phyloP scores from a whole-genome alignment of 345 rosid genomes.

The Nasturtium officinale region DNA sequence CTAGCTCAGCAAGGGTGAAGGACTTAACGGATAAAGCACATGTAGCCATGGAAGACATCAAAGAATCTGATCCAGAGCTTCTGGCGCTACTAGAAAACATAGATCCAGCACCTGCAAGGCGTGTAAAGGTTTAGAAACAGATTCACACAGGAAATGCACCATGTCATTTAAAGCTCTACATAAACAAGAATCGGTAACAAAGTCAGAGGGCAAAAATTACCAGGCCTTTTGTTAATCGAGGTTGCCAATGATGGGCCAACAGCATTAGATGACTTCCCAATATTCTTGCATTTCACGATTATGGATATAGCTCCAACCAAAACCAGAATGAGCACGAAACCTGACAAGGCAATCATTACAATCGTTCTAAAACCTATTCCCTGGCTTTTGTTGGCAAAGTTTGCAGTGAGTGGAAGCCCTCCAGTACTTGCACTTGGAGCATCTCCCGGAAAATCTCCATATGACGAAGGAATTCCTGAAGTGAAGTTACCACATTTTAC shows the following conservation, averaged over 20 bases:
- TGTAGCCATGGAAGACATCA: slow-evolving; percentile 78
- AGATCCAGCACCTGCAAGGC: slow-evolving; percentile 61
- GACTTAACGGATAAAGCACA: slow-evolving; percentile 82
- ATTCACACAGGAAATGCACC: slow-evolving; percentile 11
- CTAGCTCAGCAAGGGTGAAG: slow-evolving; percentile 71
- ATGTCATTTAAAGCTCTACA: slow-evolving; percentile 12
- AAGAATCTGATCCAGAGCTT: slow-evolving; percentile 80
- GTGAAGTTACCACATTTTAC: slow-evolving; percentile 27
- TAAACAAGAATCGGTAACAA: slow-evolving; percentile 8
- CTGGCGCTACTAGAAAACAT: slow-evolving; percentile 65
- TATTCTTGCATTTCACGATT: slow-evolving; percentile 73
- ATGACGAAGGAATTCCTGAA: slow-evolving; percentile 81
- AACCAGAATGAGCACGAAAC: slow-evolving; percentile 77
- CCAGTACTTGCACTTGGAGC: slow-evolving; percentile 72
- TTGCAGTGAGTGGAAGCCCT: slow-evolving; percentile 74
- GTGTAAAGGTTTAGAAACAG: slow-evolving; percentile 22
- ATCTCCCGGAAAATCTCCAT: slow-evolving; percentile 53
- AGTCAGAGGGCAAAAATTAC: slow-evolving; percentile 47
- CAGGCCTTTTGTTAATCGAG: slow-evolving; percentile 83
- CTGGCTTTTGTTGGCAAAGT: slow-evolving; percentile 62
- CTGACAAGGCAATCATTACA: slow-evolving; percentile 71
- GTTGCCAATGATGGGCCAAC: slow-evolving; percentile 74
- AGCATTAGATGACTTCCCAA: slow-evolving; percentile 83
- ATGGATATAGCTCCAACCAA: slow-evolving; percentile 68
- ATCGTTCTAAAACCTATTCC: slow-evolving; percentile 73